phyloP scores from a whole-genome alignment of 495 filamentous ascomycete species.

The Terfezia boudieri region DNA sequence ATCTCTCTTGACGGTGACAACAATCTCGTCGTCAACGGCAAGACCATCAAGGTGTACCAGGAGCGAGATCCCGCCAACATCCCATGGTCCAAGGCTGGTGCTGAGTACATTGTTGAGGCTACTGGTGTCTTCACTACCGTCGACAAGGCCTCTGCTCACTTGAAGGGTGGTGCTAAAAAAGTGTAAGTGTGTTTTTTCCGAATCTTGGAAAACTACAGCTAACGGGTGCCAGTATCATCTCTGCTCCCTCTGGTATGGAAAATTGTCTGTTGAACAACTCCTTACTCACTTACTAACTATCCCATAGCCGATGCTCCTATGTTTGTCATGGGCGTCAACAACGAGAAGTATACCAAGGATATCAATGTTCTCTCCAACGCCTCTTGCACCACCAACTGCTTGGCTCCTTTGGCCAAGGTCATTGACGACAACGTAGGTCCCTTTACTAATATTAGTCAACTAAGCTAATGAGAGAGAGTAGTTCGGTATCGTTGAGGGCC shows the following conservation, averaged over 20 bases:
- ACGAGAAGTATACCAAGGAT: slow-evolving; percentile 71
- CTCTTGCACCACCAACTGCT: slow-evolving; percentile 98
- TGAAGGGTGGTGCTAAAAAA: slow-evolving; percentile 99
- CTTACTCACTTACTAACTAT: neutral
- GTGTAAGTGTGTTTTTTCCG: slow-evolving; percentile 23
- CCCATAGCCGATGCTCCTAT: slow-evolving; percentile 78
- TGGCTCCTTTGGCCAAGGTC: slow-evolving; percentile 97
- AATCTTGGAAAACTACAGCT: neutral
- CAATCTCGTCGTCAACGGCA: slow-evolving; percentile 78
- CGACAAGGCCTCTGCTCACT: slow-evolving; percentile 83
- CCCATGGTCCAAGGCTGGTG: slow-evolving; percentile 74
- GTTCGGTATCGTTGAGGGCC: slow-evolving; percentile 87
- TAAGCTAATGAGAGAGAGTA: neutral
- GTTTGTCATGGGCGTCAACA: slow-evolving; percentile 99
- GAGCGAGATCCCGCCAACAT: slow-evolving; percentile 82
- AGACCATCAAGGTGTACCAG: slow-evolving; percentile 85
- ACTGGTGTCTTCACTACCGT: slow-evolving; percentile 99
- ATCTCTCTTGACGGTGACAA: slow-evolving; percentile 43
- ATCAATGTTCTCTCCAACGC: slow-evolving; percentile 93
- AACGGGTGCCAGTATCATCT: slow-evolving; percentile 7
- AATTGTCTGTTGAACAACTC: slow-evolving; percentile 1
- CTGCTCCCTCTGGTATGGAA: slow-evolving; percentile 1
- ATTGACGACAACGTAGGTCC: slow-evolving; percentile 56
- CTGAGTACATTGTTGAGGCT: slow-evolving; percentile 92
- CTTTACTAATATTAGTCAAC: neutral